Evolutionary conservation across 306 rosid species (phyloP).

Genomic region (Vigna unguiculata): DNA sequence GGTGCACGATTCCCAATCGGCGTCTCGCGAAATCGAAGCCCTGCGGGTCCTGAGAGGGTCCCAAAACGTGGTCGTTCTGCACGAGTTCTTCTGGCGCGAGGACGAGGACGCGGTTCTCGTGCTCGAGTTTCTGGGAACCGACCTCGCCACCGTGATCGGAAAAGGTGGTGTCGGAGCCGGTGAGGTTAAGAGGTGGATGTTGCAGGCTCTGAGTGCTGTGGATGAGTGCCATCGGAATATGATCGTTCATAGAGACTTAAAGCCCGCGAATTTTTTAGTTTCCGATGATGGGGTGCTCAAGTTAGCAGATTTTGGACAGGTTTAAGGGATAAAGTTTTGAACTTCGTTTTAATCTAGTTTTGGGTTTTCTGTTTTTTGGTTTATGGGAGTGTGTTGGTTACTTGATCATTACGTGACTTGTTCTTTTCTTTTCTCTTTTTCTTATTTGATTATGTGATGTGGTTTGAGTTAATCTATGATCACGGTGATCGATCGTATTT

Average conservation of each 20-base stretch:
- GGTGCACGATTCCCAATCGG: conserved; percentile 85
- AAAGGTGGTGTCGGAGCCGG: conserved; percentile 56
- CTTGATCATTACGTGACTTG: conserved; percentile 9
- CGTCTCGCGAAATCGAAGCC: conserved; percentile 84
- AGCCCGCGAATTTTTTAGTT: conserved; percentile 76
- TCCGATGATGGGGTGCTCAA: conserved; percentile 85
- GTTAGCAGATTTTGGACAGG: conserved; percentile 96
- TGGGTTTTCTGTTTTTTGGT: no score
- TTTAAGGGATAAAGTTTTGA: conserved; percentile 29
- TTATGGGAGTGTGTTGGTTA: background rate
- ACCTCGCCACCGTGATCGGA: conserved; percentile 64
- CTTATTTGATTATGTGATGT: background rate
- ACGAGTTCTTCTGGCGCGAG: conserved; percentile 92
- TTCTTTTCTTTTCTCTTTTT: background rate
- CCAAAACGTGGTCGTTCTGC: conserved; percentile 71
- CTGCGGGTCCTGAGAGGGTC: conserved; percentile 63
- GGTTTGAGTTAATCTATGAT: no score
- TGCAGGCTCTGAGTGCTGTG: conserved; percentile 73
- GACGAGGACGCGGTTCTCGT: conserved; percentile 95
- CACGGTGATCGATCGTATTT: background rate
- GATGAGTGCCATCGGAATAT: conserved; percentile 75
- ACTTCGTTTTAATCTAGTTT: background rate
- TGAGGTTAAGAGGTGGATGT: conserved; percentile 83
- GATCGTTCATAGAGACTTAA: conserved; percentile 88
- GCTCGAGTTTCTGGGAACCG: conserved; percentile 68